Evolutionary conservation across 1,139 yeast species (phyloP), one percentile per base, ranked within the genome.

Genomic region (Geotrichum candidum): DNA sequence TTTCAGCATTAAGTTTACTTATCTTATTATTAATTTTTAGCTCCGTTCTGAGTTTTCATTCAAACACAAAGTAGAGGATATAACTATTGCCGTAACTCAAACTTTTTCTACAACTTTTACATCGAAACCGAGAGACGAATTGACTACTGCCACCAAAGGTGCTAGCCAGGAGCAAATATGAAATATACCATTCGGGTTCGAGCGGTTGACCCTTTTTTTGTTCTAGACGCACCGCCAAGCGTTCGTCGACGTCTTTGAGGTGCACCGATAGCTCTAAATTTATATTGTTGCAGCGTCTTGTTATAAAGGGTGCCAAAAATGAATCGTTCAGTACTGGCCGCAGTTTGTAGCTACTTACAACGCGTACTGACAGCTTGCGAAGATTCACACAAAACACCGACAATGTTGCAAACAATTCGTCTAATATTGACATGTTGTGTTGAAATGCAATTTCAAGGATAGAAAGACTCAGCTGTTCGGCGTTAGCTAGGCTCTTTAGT

Each of bases 11-110:
- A 25, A 25, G 3, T 25, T 25, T 35, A 18, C n/a, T 3, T 10
- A 13, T 38, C 13, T 38, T 38, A 2, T 38, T 38, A 5, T 4
- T 38, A 38, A 13, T 15, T 35, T 35, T 35, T 35, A 6, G 41
- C 10, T 55, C 29, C 3, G 1, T 5, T 29, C 10, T 29, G 33
- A 29, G 10, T 29, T 29, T 29, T 29, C 33, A 25, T 25, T 25
- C 27, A 48, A 55, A 46, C 29, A 18, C 23, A 13, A 31, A 55
- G 29, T 27, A 3, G 9, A 55, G 15, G n/a, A 48, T 22, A 53
- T 53, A 55, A 29, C 58, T 55, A 11, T 33, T 15, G 18, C 53
- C 53, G 31, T 27, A 55, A 50, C 58, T 31, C 13, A n/a, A 35
- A 31, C 51, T 41, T 11, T 48, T 27, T 15, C 58, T 38, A 18